Evolutionary conservation across 345 rosid species (phyloP).

Genomic region (Eucalyptus tenuipes): DNA sequence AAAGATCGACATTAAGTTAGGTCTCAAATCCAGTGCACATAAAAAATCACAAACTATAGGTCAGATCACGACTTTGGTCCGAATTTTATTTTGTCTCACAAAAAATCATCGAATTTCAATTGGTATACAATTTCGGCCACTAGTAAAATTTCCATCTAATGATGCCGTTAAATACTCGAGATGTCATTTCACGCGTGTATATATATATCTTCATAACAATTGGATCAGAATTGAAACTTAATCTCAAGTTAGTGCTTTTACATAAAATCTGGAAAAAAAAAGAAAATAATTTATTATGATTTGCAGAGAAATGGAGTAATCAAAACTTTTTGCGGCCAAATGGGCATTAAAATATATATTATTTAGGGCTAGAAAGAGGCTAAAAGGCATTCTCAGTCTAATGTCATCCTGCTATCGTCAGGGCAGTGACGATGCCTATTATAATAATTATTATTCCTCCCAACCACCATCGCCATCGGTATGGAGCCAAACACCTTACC

Average conservation of each 20-base stretch:
- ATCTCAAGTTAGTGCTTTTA: background rate
- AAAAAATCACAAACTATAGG: background rate
- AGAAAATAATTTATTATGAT: background rate
- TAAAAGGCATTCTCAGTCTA: background rate
- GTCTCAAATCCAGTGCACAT: background rate
- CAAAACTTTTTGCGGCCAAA: background rate
- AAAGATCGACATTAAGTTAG: too few species aligned
- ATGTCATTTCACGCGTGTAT: background rate
- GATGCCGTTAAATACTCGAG: fast-evolving
- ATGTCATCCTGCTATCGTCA: background rate
- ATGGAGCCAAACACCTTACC: background rate
- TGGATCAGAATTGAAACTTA: background rate
- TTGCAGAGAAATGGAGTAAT: background rate
- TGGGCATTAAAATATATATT: background rate
- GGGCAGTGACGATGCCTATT: background rate
- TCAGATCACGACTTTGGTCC: background rate
- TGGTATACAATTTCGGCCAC: fast-evolving
- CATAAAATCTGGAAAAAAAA: background rate
- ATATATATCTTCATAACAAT: too few species aligned
- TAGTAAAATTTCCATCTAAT: background rate
- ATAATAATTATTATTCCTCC: background rate
- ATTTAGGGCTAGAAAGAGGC: background rate
- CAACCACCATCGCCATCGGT: background rate
- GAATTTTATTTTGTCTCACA: background rate
- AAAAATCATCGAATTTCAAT: fast-evolving